Evolutionary conservation across 345 rosid genomes (phyloP).

Genomic region (Rubroshorea leprosula): DNA sequence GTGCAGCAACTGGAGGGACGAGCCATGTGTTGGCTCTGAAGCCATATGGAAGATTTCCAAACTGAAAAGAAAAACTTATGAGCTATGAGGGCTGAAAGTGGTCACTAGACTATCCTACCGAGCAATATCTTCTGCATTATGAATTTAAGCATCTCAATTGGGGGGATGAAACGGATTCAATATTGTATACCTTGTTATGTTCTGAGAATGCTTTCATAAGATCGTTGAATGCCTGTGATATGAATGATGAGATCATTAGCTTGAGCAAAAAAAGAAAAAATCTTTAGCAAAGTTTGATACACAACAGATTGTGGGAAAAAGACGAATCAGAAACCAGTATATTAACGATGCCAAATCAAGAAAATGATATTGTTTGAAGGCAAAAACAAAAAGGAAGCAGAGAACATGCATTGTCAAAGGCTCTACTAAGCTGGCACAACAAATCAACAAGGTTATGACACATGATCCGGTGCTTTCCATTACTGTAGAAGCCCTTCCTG

Average conservation of each 20-base stretch:
- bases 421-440: conserved; percentile 83
- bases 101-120: background rate
- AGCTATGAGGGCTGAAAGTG: background rate
- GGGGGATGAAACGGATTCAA: no score
- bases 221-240: conserved; percentile 71
- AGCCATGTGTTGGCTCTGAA: conserved; percentile 97
- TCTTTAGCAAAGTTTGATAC: background rate
- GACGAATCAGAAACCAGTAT: no score
- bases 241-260: background rate
- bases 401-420: conserved; percentile 61
- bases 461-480: conserved; percentile 68
- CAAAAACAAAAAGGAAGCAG: no score
- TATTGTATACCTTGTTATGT: conserved; percentile 71
- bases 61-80: conserved; percentile 35
- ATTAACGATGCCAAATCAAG: no score
- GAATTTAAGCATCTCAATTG: no score
- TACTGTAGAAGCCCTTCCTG: conserved; percentile 67
- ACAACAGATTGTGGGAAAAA: no score
- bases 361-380: no score
- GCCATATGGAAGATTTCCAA: conserved; percentile 93
- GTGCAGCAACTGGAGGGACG: conserved; percentile 74
- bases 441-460: conserved; percentile 90
- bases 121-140: background rate
- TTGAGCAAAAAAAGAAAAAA: background rate
- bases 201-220: conserved; percentile 86